Conservation (phyloP, 257 asterid species). For the Sherardia arvensis region DNA sequence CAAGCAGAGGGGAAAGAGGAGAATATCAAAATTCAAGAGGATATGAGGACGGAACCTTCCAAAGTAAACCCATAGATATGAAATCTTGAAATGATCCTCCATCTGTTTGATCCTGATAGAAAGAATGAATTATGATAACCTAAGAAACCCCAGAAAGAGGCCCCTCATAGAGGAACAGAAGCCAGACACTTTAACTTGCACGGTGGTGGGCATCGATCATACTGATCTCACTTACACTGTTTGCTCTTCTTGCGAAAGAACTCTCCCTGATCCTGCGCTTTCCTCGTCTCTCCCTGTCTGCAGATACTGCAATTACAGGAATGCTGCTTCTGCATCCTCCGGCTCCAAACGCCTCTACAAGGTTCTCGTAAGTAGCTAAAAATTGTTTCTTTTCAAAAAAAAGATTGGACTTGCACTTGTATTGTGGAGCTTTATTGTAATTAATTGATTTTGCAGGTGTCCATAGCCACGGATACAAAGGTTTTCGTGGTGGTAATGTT, state of each 20-base stretch:
- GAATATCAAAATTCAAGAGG: no score
- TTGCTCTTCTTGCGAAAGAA: slow-evolving; percentile 60
- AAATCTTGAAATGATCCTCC: background rate
- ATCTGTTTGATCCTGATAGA: background rate
- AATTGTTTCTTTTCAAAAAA: background rate
- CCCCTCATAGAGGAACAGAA: slow-evolving; percentile 28
- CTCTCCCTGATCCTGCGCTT: slow-evolving; percentile 35
- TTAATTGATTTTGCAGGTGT: slow-evolving; percentile 40
- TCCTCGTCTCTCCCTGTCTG: slow-evolving; percentile 23
- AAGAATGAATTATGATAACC: slow-evolving; percentile 20
- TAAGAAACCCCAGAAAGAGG: slow-evolving; percentile 31
- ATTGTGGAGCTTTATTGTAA: background rate
- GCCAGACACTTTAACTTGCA: slow-evolving; percentile 38
- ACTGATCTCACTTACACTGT: slow-evolving; percentile 45
- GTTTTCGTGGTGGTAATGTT: slow-evolving; percentile 77
- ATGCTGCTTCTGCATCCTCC: slow-evolving; percentile 25
- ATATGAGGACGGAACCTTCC: background rate
- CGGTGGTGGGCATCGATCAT: slow-evolving; percentile 63
- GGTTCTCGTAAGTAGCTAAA: slow-evolving; percentile 48
- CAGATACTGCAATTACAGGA: slow-evolving; percentile 38
- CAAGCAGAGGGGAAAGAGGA: no score
- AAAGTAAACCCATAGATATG: background rate
- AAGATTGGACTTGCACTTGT: background rate
- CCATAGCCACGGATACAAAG: slow-evolving; percentile 62
- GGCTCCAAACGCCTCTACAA: slow-evolving; percentile 67